Conservation (phyloP, 176 grass and related monocot species). For the Ampelocalamus luodianensis region DNA sequence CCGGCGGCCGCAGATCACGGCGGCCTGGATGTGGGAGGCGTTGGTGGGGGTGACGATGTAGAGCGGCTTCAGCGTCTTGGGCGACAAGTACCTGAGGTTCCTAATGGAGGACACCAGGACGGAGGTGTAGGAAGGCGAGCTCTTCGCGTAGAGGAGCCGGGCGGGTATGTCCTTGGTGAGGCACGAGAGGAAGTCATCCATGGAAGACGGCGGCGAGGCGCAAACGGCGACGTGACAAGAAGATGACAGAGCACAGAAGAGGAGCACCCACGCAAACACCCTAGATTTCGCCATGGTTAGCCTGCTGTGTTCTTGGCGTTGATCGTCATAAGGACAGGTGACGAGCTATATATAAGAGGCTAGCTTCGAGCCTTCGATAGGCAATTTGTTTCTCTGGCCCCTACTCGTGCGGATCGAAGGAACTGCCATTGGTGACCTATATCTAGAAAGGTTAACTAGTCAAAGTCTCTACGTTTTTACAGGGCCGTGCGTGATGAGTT, state of each 20-base stretch:
- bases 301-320: neutral
- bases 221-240: constrained; percentile 9
- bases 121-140: constrained; percentile 38
- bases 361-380: neutral
- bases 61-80: constrained; percentile 43
- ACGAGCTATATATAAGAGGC: constrained; percentile 32
- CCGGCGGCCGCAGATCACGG: constrained; percentile 44
- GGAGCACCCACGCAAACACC: constrained; percentile 27
- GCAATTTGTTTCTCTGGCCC: neutral
- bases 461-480: constrained; percentile 23
- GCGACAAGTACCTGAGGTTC: constrained; percentile 56
- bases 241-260: constrained; percentile 33
- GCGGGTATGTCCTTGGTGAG: constrained; percentile 32
- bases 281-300: constrained; percentile 42
- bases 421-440: constrained; percentile 4
- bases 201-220: neutral
- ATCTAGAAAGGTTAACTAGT: constrained; percentile 21
- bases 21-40: constrained; percentile 46
- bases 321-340: neutral
- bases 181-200: constrained; percentile 58
- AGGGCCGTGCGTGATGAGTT: neutral
- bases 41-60: constrained; percentile 51
- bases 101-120: constrained; percentile 49
- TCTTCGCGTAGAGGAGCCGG: constrained; percentile 40
- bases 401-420: constrained; percentile 9